These are phyloP conservation scores for Alliaria petiolata DNA, from an alignment of 345 rosid species.

Conservation along the genomic window DNA sequence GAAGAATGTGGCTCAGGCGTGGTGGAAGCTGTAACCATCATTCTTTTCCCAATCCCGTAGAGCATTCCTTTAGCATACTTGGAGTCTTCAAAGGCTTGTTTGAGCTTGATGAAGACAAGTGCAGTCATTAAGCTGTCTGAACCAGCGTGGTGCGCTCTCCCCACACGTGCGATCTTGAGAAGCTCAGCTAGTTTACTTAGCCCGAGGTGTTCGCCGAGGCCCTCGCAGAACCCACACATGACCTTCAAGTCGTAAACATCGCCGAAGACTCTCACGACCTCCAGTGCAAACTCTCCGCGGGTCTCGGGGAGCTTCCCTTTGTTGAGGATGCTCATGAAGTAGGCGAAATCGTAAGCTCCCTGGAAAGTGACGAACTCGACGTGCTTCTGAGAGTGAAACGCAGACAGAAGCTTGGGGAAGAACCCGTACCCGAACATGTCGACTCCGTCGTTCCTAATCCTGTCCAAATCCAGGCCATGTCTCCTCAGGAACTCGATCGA, in stretches of 20 bases:
- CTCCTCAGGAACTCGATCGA: constrained; percentile 14
- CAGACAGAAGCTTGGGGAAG: not conserved
- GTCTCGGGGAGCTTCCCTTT: constrained; percentile 1
- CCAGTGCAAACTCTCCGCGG: not conserved
- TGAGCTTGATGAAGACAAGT: constrained; percentile 17
- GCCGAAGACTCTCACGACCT: not conserved
- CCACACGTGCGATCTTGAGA: constrained; percentile 12
- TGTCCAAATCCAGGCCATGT: constrained; percentile 22
- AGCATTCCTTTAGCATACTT: constrained; percentile 24
- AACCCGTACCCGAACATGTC: constrained; percentile 11
- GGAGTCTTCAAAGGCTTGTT: not conserved
- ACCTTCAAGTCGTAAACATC: constrained; percentile 32
- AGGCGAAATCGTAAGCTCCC: constrained; percentile 28
- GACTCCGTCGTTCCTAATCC: constrained; percentile 18
- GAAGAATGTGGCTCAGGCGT: not conserved
- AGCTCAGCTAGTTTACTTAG: constrained; percentile 18
- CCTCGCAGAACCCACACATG: constrained; percentile 24
- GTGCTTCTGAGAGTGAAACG: not conserved
- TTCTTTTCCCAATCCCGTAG: constrained; percentile 20
- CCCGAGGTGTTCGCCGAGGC: constrained; percentile 24
- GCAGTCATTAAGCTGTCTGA: constrained; percentile 34
- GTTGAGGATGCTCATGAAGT: constrained; percentile 5
- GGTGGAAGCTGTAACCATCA: not conserved
- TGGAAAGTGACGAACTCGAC: constrained; percentile 20
- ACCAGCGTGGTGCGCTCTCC: constrained; percentile 31